phyloP scores from a whole-genome alignment of 140 eudicot genomes.

The Oenanthe javanica region DNA sequence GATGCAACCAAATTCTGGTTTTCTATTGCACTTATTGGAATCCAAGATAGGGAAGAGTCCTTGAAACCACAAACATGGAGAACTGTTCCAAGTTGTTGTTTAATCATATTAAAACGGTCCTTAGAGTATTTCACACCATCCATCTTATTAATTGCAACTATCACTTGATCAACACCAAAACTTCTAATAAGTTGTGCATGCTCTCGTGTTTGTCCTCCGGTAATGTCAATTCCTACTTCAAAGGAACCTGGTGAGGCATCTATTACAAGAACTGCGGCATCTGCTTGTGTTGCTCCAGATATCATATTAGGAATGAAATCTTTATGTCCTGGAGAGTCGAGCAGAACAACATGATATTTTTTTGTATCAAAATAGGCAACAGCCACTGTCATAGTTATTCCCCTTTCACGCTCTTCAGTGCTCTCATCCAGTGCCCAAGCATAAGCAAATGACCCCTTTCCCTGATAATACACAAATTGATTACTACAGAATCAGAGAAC shows the following conservation, averaged over 20 bases:
- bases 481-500: conserved; percentile 9
- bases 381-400: conserved; percentile 94
- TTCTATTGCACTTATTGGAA: conserved; percentile 96
- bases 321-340: conserved; percentile 94
- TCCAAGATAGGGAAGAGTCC: conserved; percentile 66
- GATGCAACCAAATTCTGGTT: conserved; percentile 73
- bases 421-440: conserved; percentile 99
- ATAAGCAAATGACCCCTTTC: conserved; percentile 96
- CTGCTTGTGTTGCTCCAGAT: conserved; percentile 98
- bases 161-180: conserved; percentile 89
- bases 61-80: conserved; percentile 77
- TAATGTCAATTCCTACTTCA: conserved; percentile 74
- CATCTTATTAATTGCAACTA: conserved; percentile 83
- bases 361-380: conserved; percentile 79
- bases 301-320: conserved; percentile 98
- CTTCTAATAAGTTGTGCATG: conserved; percentile 96
- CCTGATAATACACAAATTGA: conserved; percentile 31
- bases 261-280: conserved; percentile 85
- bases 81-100: conserved; percentile 65
- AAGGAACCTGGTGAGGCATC: conserved; percentile 88
- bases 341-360: conserved; percentile 67
- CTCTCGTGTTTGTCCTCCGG: conserved; percentile 91
- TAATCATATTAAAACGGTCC: conserved; percentile 71
- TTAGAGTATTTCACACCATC: conserved; percentile 70
- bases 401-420: conserved; percentile 93